These are phyloP conservation scores for Phlyctochytrium arcticum DNA, from an alignment of 192 early-diverging fungal species.

Conservation along the genomic window DNA sequence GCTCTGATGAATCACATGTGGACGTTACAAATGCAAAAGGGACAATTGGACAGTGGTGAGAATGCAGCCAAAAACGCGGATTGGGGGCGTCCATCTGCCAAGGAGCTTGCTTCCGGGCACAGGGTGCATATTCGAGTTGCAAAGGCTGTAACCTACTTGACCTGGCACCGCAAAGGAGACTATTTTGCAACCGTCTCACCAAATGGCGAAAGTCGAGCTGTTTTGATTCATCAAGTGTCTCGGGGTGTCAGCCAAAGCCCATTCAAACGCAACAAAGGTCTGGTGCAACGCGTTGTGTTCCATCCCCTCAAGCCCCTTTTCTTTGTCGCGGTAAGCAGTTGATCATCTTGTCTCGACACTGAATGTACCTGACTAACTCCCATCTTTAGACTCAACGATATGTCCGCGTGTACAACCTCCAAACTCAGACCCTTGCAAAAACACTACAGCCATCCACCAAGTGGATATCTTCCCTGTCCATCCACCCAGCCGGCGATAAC, in stretches of 20 bases:
- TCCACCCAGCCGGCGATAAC: slow-evolving; percentile 94
- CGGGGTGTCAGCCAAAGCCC: slow-evolving; percentile 85
- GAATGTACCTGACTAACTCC: not conserved
- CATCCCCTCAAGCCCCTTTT: slow-evolving; percentile 90
- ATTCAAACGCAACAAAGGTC: slow-evolving; percentile 84
- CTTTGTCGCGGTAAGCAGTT: slow-evolving; percentile 71
- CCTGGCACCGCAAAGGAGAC: slow-evolving; percentile 96
- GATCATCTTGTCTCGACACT: not conserved
- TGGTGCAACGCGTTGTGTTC: slow-evolving; percentile 85
- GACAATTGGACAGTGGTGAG: too few relatives aligned
- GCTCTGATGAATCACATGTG: slow-evolving; percentile 28
- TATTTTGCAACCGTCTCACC: slow-evolving; percentile 86
- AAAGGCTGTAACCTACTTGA: slow-evolving; percentile 66
- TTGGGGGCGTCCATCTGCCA: slow-evolving; percentile 30
- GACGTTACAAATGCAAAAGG: too few relatives aligned
- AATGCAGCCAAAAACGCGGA: slow-evolving; percentile 6
- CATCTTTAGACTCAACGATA: slow-evolving; percentile 80
- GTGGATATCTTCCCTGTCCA: slow-evolving; percentile 94
- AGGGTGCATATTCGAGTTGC: not conserved
- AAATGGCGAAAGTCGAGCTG: slow-evolving; percentile 62
- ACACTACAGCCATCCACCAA: slow-evolving; percentile 81
- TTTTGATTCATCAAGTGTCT: slow-evolving; percentile 90
- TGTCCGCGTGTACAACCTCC: slow-evolving; percentile 90
- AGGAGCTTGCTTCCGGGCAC: not conserved
- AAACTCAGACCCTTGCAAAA: slow-evolving; percentile 78